Percentiles rank a stretch among this genome's conserved stretches.
These are phyloP conservation scores for Farysia itapuensis DNA, from an alignment of 1,284 basidiomycete species.

Conservation along the genomic window DNA sequence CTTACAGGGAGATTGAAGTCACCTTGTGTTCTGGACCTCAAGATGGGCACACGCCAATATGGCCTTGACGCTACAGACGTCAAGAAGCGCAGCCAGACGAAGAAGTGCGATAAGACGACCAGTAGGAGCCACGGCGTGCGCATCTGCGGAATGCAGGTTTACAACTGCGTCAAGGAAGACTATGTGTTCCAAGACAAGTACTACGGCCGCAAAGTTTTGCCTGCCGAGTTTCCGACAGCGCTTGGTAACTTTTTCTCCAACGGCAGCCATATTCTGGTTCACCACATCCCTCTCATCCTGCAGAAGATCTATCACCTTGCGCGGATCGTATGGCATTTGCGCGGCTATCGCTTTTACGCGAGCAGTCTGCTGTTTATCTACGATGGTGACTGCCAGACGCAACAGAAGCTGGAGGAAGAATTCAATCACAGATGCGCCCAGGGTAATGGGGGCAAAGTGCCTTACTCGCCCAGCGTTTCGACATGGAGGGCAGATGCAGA, in stretches of 20 bases:
- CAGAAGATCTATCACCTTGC: conserved; percentile 93
- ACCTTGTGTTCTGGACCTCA: conserved; percentile 95
- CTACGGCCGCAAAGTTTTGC: conserved; percentile 82
- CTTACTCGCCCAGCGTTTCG: conserved; percentile 19
- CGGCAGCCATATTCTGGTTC: conserved; percentile 77
- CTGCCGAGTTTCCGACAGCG: conserved; percentile 79
- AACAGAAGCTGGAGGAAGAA: conserved; percentile 65
- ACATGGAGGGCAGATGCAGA: conserved; percentile 4
- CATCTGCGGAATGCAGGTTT: conserved; percentile 97
- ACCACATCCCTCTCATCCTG: conserved; percentile 88
- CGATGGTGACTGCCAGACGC: conserved; percentile 86
- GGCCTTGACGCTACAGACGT: conserved; percentile 87
- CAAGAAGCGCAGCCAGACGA: conserved; percentile 96
- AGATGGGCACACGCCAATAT: conserved; percentile 99
- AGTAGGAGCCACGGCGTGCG: conserved; percentile 85
- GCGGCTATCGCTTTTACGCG: conserved; percentile 95
- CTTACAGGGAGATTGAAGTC: conserved; percentile 89
- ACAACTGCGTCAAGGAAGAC: conserved; percentile 63
- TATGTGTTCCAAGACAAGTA: conserved; percentile 97
- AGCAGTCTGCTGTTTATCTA: conserved; percentile 96
- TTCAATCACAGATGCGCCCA: conserved; percentile 38
- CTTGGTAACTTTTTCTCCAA: conserved; percentile 82
- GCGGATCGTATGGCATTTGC: conserved; percentile 79
- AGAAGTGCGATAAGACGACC: conserved; percentile 96
- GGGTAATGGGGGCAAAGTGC: conserved; percentile 25